Conservation (phyloP, 2,329 filamentous ascomycete genomes). For the Emergomyces orientalis region DNA sequence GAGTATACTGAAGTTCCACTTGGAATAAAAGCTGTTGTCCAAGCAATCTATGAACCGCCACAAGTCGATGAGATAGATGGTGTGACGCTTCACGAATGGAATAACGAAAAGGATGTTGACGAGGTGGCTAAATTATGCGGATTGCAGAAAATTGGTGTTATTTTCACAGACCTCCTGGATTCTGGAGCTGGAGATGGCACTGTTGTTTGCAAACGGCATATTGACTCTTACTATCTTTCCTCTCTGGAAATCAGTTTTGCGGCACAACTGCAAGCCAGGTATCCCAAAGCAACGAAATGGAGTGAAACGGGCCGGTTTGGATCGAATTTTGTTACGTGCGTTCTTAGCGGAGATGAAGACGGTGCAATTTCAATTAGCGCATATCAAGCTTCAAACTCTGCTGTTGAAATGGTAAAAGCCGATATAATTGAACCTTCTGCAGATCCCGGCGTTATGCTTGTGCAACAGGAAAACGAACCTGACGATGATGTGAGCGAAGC, state of each 20-base stretch:
- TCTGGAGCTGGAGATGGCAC: slow-evolving; percentile 71
- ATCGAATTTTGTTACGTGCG: slow-evolving; percentile 93
- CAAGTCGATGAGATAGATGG: slow-evolving; percentile 85
- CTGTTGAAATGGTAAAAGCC: slow-evolving; percentile 92
- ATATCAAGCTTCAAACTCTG: slow-evolving; percentile 91
- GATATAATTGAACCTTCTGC: slow-evolving; percentile 93
- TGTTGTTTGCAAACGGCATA: slow-evolving; percentile 89
- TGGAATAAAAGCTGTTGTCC: slow-evolving; percentile 88
- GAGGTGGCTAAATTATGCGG: slow-evolving; percentile 74
- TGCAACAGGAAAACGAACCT: slow-evolving; percentile 83
- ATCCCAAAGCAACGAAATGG: slow-evolving; percentile 91
- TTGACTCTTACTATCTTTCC: slow-evolving; percentile 88
- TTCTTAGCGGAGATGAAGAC: slow-evolving; percentile 84
- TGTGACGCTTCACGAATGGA: slow-evolving; percentile 74
- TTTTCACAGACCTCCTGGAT: slow-evolving; percentile 88
- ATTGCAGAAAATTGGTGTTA: slow-evolving; percentile 78
- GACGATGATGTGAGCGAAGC: slow-evolving; percentile 58
- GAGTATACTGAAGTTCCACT: slow-evolving; percentile 90
- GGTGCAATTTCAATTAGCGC: slow-evolving; percentile 81
- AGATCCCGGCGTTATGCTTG: slow-evolving; percentile 87
- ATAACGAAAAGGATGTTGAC: slow-evolving; percentile 72
- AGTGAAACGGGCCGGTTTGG: slow-evolving; percentile 90
- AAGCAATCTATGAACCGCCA: slow-evolving; percentile 94
- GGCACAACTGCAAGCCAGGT: slow-evolving; percentile 73
- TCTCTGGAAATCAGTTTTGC: slow-evolving; percentile 89